phyloP scores from a whole-genome alignment of 129 eudicot genomes.

The Flaveria trinervia region DNA sequence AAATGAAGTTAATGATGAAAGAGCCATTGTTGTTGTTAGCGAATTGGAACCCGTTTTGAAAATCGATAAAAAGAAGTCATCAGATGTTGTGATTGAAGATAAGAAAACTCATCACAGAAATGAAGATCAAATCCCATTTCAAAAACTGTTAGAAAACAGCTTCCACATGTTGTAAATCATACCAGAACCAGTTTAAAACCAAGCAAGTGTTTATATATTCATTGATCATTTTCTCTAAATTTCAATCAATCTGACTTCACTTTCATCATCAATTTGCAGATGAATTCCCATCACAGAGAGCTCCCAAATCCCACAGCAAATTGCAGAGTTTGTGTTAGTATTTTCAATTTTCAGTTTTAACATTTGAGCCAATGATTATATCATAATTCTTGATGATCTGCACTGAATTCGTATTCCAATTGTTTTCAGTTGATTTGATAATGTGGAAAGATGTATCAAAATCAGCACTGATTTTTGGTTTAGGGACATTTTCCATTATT shows the following conservation, averaged over 20 bases:
- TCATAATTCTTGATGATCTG: conserved; percentile 10
- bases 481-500: conserved; percentile 72
- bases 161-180: conserved; percentile 42
- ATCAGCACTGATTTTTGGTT: conserved; percentile 79
- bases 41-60: conserved; percentile 45
- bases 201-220: conserved; percentile 40
- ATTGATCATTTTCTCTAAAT: neutral
- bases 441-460: conserved; percentile 92
- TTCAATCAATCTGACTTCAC: conserved; percentile 10
- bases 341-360: neutral
- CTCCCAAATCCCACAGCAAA: conserved; percentile 54
- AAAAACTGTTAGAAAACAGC: conserved; percentile 42
- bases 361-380: neutral
- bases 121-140: conserved; percentile 46
- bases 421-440: conserved; percentile 69
- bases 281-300: conserved; percentile 38
- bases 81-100: conserved; percentile 43
- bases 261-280: conserved; percentile 29
- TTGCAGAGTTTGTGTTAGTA: conserved; percentile 67
- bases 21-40: conserved; percentile 50
- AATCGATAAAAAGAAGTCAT: neutral
- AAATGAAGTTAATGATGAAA: conserved; percentile 43
- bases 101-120: conserved; percentile 41
- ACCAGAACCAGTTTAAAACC: conserved; percentile 51
- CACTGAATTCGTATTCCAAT: neutral